Evolutionary conservation across 805 yeast genomes (phyloP).

Genomic region (Cyberlindnera veronae): DNA sequence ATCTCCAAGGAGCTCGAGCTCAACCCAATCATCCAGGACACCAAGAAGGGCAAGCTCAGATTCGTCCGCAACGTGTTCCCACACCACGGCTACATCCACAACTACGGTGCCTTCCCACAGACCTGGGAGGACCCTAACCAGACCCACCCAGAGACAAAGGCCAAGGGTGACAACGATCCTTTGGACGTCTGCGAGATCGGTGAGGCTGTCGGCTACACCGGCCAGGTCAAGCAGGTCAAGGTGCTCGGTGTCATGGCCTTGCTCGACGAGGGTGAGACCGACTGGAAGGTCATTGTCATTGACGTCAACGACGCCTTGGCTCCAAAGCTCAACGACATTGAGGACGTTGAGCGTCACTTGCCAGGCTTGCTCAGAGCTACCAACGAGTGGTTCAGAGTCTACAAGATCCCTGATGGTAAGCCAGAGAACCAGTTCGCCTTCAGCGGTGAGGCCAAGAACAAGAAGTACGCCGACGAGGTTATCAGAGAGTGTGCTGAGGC

Average conservation of each 20-base stretch:
- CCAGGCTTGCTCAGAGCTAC: conserved; percentile 72
- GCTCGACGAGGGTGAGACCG: conserved; percentile 93
- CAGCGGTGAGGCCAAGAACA: conserved; percentile 60
- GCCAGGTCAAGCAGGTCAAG: conserved; percentile 64
- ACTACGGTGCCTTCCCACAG: conserved; percentile 87
- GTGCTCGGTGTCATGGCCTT: conserved; percentile 74
- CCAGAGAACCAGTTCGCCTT: conserved; percentile 73
- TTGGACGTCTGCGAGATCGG: conserved; percentile 86
- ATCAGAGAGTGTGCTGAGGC: conserved; percentile 62
- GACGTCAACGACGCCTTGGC: conserved; percentile 66
- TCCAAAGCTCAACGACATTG: conserved; percentile 51
- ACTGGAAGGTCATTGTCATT: conserved; percentile 85
- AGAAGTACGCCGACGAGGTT: conserved; percentile 54
- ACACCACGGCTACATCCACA: conserved; percentile 78
- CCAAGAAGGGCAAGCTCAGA: conserved; percentile 69
- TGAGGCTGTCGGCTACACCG: conserved; percentile 47
- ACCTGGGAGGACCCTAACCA: conserved; percentile 96
- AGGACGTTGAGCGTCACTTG: conserved; percentile 62
- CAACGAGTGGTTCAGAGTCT: conserved; percentile 76
- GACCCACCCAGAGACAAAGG: conserved; percentile 36
- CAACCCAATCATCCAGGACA: conserved; percentile 81
- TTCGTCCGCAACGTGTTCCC: conserved; percentile 81
- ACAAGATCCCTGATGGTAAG: conserved; percentile 81
- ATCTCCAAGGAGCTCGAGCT: conserved; percentile 52
- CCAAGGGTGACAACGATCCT: conserved; percentile 91